These are phyloP conservation scores for Colletotrichum truncatum DNA, from an alignment of 2,329 filamentous ascomycete genomes.

Conservation along the genomic window DNA sequence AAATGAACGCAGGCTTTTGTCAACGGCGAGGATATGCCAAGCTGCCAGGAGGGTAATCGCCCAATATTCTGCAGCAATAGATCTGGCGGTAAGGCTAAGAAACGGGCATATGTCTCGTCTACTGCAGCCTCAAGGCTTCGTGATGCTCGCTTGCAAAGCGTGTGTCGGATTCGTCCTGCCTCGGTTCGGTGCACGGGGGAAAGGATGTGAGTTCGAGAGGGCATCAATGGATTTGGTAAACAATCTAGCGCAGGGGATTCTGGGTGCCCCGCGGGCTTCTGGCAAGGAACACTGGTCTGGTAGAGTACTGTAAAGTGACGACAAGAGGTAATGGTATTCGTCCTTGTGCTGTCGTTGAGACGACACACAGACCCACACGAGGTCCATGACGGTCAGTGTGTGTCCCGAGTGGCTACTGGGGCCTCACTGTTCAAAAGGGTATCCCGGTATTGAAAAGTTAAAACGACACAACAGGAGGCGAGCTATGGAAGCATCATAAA, in stretches of 20 bases:
- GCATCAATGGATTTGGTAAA: no score
- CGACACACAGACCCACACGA: slow-evolving; percentile 5
- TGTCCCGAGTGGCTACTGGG: background rate
- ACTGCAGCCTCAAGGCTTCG: slow-evolving; percentile 24
- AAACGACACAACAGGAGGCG: slow-evolving; percentile 15
- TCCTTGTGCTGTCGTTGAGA: background rate
- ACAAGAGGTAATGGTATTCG: background rate
- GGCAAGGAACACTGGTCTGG: background rate
- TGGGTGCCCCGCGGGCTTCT: background rate
- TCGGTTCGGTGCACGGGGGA: background rate
- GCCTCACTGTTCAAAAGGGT: background rate
- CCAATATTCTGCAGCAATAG: background rate
- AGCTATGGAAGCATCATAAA: background rate
- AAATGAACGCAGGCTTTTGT: background rate
- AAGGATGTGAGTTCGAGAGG: no score
- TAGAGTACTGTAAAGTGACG: background rate
- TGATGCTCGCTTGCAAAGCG: background rate
- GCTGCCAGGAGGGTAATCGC: slow-evolving; percentile 8
- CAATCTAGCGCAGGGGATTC: background rate
- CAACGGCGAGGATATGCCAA: slow-evolving; percentile 5
- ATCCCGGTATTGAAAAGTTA: background rate
- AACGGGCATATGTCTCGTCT: slow-evolving; percentile 13
- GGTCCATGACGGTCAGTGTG: background rate
- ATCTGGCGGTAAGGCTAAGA: slow-evolving; percentile 18
- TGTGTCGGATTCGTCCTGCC: background rate